Base-by-base conservation (phyloP, 768 basidiomycete genomes). In the Leccinum disarticulatum region DNA sequence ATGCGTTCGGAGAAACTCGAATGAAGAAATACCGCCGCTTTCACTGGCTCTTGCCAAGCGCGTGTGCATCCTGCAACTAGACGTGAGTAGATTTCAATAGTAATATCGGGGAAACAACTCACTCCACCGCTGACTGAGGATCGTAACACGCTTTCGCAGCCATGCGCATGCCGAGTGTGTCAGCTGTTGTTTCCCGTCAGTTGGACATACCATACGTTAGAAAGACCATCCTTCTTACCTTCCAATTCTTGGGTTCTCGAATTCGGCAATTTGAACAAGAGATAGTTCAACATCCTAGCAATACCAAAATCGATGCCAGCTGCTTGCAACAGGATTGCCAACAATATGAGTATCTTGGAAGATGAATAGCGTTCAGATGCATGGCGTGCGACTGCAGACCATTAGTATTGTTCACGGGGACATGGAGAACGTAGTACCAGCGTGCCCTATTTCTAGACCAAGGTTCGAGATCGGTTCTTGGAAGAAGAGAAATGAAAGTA, bases 71-170 rank as follows among this genome's bases (percentile, higher is more conserved):
- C 90, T 91, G 51, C 33, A 52, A 57, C 19, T 43, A 14, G 35
- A 55, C 49, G n/a, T 56, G 35, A 52, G 31, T 56, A 58, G 7
- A 52, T 46, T 4, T 8, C 51, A 30, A 54, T 2, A 35, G 14
- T 22, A 3, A 52, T 22, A 17, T 9, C 3, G 6, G 11, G 41
- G 27, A 15, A 47, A 54, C 17, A 13, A 57, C 28, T 65, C 66
- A 94, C 93, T 81, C 79, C 13, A 90, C 85, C 3, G 91, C 83
- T 22, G 87, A 90, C 17, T 72, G 76, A 0, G 95, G 95, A 68
- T 98, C 83, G 70, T 85, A 98, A 74, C 95, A 98, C 0, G 94
- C 95, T 64, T 80, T 82, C 53, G 92, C 81, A 77, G 89, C 88
- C 28, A 98, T 78, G 6, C 81, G 80, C 50, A 98, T 72, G 8